Conservation (phyloP, 495 filamentous ascomycete genomes). For the Astrothelium subdiscretum region DNA sequence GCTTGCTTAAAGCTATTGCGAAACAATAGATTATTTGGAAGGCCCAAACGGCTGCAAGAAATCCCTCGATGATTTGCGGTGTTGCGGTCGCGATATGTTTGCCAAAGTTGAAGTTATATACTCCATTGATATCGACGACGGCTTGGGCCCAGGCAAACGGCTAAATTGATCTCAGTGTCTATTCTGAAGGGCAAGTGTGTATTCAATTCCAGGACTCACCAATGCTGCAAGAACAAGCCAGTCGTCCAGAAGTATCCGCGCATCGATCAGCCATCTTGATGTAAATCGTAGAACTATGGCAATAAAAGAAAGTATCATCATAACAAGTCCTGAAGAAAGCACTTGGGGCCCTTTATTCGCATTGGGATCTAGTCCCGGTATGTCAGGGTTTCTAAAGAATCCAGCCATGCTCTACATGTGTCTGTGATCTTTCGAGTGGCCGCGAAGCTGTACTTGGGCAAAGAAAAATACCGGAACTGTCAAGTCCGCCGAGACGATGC, state of each 20-base stretch:
- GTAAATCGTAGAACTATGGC: background rate
- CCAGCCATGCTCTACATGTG: slow-evolving; percentile 2
- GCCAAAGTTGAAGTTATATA: background rate
- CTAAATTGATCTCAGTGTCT: background rate
- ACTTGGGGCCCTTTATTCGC: background rate
- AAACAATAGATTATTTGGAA: background rate
- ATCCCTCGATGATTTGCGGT: background rate
- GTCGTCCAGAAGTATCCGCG: background rate
- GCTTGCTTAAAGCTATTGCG: background rate
- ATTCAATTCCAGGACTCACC: background rate
- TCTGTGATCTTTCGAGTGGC: background rate
- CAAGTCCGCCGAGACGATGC: background rate
- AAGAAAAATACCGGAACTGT: background rate
- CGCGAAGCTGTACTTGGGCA: background rate
- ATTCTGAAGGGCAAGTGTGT: background rate
- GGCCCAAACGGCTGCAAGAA: background rate
- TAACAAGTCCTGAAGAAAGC: background rate
- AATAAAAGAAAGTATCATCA: background rate
- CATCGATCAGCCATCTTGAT: background rate
- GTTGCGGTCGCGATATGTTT: background rate
- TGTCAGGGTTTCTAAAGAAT: background rate
- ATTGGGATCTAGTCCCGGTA: background rate
- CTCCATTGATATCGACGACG: background rate
- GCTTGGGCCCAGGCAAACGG: background rate
- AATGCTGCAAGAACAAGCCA: background rate